Evolutionary conservation across 257 asterid genomes (phyloP).

Genomic region (Perilla frutescens): DNA sequence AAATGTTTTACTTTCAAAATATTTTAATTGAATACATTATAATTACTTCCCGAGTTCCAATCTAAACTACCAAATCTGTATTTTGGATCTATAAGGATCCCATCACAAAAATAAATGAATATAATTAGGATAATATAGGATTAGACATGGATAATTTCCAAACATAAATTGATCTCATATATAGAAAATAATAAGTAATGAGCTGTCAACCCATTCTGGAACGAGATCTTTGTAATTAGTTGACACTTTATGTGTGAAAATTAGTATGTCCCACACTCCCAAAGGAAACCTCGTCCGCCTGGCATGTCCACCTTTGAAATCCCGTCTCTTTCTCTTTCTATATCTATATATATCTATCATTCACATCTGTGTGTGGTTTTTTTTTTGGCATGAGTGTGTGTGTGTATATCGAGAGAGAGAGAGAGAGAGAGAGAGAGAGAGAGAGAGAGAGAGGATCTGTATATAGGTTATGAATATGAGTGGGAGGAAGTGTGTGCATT

Average conservation of each 20-base stretch:
- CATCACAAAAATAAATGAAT: no score
- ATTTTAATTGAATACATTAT: no score
- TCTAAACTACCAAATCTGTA: no score
- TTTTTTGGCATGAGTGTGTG: no score
- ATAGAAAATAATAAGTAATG: neutral
- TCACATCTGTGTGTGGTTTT: no score
- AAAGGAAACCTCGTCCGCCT: conserved; percentile 28
- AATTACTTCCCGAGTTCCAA: no score
- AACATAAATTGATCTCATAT: neutral
- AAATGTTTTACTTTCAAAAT: no score
- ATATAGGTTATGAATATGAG: neutral
- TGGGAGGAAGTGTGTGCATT: conserved; percentile 41
- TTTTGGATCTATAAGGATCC: no score
- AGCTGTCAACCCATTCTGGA: neutral
- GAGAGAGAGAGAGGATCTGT: neutral
- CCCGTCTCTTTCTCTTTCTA: conserved; percentile 14
- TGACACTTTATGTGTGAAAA: neutral
- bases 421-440: conserved; percentile 11
- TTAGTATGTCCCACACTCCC: conserved; percentile 2
- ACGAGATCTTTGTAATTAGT: neutral
- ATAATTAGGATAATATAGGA: neutral
- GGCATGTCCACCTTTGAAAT: no score
- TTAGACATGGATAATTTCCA: conserved; percentile 19
- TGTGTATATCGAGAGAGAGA: neutral
- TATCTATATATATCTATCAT: neutral